These are phyloP conservation scores for Ricinus communis DNA, from an alignment of 345 rosid genomes.

Conservation along the genomic window DNA sequence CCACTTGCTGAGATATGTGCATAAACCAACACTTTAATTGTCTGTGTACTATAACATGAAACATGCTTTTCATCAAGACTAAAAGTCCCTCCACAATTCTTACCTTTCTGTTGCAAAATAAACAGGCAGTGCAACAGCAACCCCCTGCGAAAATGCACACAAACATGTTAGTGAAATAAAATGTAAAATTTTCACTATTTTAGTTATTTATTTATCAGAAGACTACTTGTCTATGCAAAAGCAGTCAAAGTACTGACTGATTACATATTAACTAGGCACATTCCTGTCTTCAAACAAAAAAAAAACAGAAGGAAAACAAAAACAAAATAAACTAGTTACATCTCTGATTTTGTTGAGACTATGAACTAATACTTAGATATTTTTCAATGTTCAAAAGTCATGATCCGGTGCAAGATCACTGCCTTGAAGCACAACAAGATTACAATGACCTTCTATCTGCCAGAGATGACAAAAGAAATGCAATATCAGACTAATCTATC, in stretches of 20 bases:
- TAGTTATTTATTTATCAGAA: constrained; percentile 1
- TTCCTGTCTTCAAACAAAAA: neutral
- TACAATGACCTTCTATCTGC: neutral
- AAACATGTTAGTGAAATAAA: constrained; percentile 11
- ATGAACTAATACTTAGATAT: neutral
- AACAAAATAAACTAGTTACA: too few relatives aligned
- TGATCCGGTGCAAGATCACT: neutral
- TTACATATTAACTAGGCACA: neutral
- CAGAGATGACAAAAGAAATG: neutral
- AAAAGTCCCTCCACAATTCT: constrained; percentile 16
- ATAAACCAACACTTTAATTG: constrained; percentile 4
- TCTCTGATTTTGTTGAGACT: neutral
- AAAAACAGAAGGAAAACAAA: too few relatives aligned
- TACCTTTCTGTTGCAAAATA: constrained; percentile 98
- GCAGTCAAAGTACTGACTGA: neutral
- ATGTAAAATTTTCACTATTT: neutral
- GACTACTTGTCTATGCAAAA: neutral
- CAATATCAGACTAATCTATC: neutral
- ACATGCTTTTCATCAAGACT: neutral
- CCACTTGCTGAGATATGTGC: constrained; percentile 80
- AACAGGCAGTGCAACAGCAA: constrained; percentile 94
- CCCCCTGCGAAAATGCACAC: constrained; percentile 58
- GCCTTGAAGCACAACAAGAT: neutral
- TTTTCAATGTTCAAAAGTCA: neutral
- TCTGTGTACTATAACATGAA: neutral